Percentiles rank a stretch among this genome's conserved stretches.
These are phyloP conservation scores for Alternaria ventricosa DNA, from an alignment of 2,329 filamentous ascomycete species.

Conservation along the genomic window DNA sequence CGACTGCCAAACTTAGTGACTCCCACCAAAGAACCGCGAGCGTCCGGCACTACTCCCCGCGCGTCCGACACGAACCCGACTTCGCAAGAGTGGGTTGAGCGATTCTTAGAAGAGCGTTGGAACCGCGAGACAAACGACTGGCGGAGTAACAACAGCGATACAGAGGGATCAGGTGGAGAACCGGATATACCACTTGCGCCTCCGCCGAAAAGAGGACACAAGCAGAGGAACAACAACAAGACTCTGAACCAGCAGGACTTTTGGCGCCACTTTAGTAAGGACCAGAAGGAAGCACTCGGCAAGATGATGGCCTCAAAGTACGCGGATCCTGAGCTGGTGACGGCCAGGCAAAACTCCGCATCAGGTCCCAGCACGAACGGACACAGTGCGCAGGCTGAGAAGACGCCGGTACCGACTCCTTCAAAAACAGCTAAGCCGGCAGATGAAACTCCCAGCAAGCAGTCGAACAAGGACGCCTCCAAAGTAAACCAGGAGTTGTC, in stretches of 20 bases:
- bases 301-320: slow-evolving; percentile 52
- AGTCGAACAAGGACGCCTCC: slow-evolving; percentile 4
- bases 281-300: slow-evolving; percentile 47
- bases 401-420: slow-evolving; percentile 24
- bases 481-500: slow-evolving; percentile 1
- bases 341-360: slow-evolving; percentile 42
- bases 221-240: slow-evolving; percentile 52
- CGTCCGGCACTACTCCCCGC: slow-evolving; percentile 33
- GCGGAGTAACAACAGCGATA: slow-evolving; percentile 75
- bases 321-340: slow-evolving; percentile 41
- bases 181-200: slow-evolving; percentile 23
- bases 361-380: slow-evolving; percentile 18
- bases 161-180: slow-evolving; percentile 52
- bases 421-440: slow-evolving; percentile 26
- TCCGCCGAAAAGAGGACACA: slow-evolving; percentile 48
- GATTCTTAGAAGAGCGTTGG: slow-evolving; percentile 75
- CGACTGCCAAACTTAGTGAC: slow-evolving; percentile 40
- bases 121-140: slow-evolving; percentile 77
- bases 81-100: slow-evolving; percentile 85
- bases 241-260: slow-evolving; percentile 60
- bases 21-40: slow-evolving; percentile 29
- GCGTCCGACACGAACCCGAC: slow-evolving; percentile 51
- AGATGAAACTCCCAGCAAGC: slow-evolving; percentile 27
- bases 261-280: slow-evolving; percentile 52
- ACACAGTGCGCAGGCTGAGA: slow-evolving; percentile 23